Evolutionary conservation across 2,329 filamentous ascomycete species (phyloP), one percentile per base, ranked within the genome.

Genomic region (Chalaropsis thielavioides): DNA sequence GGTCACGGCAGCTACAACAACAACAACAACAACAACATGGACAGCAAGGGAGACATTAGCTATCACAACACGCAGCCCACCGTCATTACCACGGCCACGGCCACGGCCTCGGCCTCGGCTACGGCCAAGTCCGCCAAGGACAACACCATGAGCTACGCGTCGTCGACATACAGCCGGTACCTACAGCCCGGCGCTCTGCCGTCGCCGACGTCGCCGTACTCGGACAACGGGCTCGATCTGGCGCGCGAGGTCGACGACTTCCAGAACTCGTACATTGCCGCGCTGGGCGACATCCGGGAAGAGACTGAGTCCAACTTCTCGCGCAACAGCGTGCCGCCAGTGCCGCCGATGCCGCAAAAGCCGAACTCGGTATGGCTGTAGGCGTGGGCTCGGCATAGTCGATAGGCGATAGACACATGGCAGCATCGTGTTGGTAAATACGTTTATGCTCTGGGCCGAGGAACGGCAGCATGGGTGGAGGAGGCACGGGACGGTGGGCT

Each of bases 161-260:
- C 64, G 35, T 62, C 66, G 7, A 67, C 66, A 10, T 65, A 66
- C 38, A 66, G 65, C 22, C 46, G 64, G 22, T 66, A 67, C 58
- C 58, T 67, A 4, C 63, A 63, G 24, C 65, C 66, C 22, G 63
- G 44, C 51, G 66, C 31, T 43, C 67, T 56, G 58, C 66, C 35
- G 61, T 67, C 61, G 49, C 67, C 66, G 51, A 63, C 59, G 61
- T 65, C 44, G 46, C 63, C 43, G 58, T 71, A 72, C 35, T 71
- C 71, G 62, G 41, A 71, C 64, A 43, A 68, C 66, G 70, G 72
- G 72, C 59, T 70, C 69, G 44, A 77, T 15, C 70, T 79, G 60
- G 75, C 75, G 0, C 73, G 76, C 6, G 76, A 77, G 65, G 72
- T 77, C 38, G 77, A 80, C 24, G 79, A 81, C 27, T 80, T 79